phyloP scores from a whole-genome alignment of 306 rosid genomes.

The Boehmeria nivea region DNA sequence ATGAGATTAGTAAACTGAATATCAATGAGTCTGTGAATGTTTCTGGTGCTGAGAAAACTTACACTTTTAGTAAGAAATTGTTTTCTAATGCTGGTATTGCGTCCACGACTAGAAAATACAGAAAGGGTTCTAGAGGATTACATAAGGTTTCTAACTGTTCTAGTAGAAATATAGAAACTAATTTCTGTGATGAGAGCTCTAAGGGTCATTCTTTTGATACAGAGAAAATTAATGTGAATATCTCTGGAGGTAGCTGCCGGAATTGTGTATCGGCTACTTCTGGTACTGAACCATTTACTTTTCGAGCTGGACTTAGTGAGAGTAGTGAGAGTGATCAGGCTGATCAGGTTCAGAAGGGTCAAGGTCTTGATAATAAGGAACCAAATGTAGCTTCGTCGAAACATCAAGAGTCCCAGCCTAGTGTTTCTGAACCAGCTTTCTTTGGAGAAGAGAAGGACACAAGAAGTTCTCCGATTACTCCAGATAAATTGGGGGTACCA shows the following conservation, averaged over 20 bases:
- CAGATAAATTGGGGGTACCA: slow-evolving; percentile 33
- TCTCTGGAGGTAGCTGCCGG: slow-evolving; percentile 18
- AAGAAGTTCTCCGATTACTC: slow-evolving; percentile 27
- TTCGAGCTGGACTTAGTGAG: slow-evolving; percentile 22
- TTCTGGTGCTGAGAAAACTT: too few relatives aligned
- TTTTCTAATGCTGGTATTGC: slow-evolving; percentile 23
- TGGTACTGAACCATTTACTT: slow-evolving; percentile 30
- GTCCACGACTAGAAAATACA: slow-evolving; percentile 30
- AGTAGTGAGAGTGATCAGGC: slow-evolving; percentile 22
- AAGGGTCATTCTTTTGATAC: slow-evolving; percentile 22
- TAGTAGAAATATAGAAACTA: slow-evolving; percentile 23
- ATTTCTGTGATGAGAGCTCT: slow-evolving; percentile 15
- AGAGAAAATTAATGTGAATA: slow-evolving; percentile 23
- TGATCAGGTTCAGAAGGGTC: slow-evolving; percentile 33
- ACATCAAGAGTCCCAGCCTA: too few relatives aligned
- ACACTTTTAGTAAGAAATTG: slow-evolving; percentile 15
- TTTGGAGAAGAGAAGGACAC: slow-evolving; percentile 19
- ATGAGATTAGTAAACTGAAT: slow-evolving; percentile 57
- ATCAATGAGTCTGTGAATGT: slow-evolving; percentile 42
- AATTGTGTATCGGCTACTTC: slow-evolving; percentile 28
- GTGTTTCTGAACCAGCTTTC: slow-evolving; percentile 27
- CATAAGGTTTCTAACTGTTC: slow-evolving; percentile 24
- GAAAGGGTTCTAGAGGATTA: slow-evolving; percentile 23
- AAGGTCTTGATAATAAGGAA: slow-evolving; percentile 24
- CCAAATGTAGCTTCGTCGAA: slow-evolving; percentile 28